A percentile compares a stretch with the other conserved stretches of the same genome.
Conservation (phyloP, 495 filamentous ascomycete species). For the Penicillium nucicola region DNA sequence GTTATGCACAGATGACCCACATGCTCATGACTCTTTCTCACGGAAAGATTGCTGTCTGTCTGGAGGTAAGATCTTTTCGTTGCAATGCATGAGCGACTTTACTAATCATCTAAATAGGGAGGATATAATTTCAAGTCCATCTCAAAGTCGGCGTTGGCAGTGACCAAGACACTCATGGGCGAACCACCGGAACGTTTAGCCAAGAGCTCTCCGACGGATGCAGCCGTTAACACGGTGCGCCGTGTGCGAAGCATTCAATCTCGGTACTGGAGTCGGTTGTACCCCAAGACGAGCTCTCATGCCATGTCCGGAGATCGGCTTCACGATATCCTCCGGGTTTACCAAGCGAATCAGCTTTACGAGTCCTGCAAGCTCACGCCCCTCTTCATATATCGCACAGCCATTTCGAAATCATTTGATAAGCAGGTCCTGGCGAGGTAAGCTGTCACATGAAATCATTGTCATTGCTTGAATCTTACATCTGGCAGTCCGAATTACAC, state of each 20-base stretch:
- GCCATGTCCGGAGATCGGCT: constrained; percentile 45
- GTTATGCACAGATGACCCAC: constrained; percentile 98
- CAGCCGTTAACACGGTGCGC: constrained; percentile 48
- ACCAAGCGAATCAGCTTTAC: constrained; percentile 65
- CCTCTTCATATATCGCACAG: constrained; percentile 67
- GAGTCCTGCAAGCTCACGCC: constrained; percentile 71
- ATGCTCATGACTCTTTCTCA: constrained; percentile 96
- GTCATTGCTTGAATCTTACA: neutral
- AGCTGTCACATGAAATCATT: constrained; percentile 6
- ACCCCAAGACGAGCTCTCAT: constrained; percentile 40
- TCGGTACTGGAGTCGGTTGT: constrained; percentile 58
- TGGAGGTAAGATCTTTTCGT: constrained; percentile 56
- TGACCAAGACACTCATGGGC: constrained; percentile 90
- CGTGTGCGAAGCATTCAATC: constrained; percentile 55
- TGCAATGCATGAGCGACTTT: neutral
- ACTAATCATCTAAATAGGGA: constrained; percentile 45
- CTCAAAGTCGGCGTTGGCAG: constrained; percentile 84
- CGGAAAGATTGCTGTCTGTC: constrained; percentile 85
- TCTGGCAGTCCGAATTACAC: constrained; percentile 50
- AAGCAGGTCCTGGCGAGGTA: constrained; percentile 87
- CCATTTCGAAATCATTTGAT: constrained; percentile 73
- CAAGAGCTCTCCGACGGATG: constrained; percentile 39
- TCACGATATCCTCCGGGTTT: constrained; percentile 67
- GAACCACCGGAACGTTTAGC: constrained; percentile 79
- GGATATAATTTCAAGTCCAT: constrained; percentile 95